Evolutionary conservation across 257 asterid genomes (phyloP).

Genomic region (Orobanche coerulescens): DNA sequence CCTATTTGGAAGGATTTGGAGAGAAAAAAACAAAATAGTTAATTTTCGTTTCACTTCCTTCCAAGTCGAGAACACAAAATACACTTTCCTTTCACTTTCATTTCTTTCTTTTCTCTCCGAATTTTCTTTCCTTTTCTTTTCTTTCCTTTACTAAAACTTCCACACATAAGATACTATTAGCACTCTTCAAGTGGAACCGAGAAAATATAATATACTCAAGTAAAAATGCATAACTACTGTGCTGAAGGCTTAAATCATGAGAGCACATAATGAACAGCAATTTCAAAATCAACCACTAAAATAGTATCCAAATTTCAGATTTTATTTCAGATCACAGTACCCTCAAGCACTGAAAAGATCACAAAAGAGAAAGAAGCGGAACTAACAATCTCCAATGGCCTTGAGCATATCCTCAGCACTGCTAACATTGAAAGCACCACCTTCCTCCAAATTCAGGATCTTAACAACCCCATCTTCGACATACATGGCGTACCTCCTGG

Average conservation of each 20-base stretch:
- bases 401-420: slow-evolving; percentile 94
- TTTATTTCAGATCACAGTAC: slow-evolving; percentile 18
- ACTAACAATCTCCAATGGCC: slow-evolving; percentile 34
- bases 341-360: slow-evolving; percentile 5
- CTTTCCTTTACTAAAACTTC: too few relatives aligned
- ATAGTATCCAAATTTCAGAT: not conserved
- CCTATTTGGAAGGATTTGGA: too few relatives aligned
- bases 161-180: too few relatives aligned
- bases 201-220: too few relatives aligned
- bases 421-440: slow-evolving; percentile 95
- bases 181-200: too few relatives aligned
- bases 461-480: slow-evolving; percentile 84
- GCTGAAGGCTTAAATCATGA: not conserved
- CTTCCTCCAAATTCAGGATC: slow-evolving; percentile 82
- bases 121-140: too few relatives aligned
- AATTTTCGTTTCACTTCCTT: too few relatives aligned
- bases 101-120: too few relatives aligned
- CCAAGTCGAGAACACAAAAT: too few relatives aligned
- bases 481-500: slow-evolving; percentile 82
- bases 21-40: too few relatives aligned
- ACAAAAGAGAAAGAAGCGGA: not conserved
- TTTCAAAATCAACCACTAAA: too few relatives aligned
- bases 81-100: too few relatives aligned
- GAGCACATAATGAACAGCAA: not conserved
- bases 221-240: not conserved